Conservation (phyloP, 1,284 basidiomycete genomes). For the Coniophora puteana region DNA sequence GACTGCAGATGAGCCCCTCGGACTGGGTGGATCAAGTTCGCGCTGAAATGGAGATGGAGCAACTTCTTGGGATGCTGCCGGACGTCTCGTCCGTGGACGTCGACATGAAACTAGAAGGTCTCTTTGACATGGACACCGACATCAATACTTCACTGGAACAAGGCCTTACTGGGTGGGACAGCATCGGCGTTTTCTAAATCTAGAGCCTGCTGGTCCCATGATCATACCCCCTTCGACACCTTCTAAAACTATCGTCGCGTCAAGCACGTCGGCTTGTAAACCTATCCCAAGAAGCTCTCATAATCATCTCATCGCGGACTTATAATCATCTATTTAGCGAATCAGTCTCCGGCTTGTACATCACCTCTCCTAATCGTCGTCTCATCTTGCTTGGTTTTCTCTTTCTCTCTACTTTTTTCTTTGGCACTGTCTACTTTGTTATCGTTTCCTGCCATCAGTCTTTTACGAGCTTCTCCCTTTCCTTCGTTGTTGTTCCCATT, state of each 20-base stretch:
- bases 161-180: conserved; percentile 21
- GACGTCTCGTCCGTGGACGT: conserved; percentile 28
- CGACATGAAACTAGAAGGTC: conserved; percentile 22
- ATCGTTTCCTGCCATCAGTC: background rate
- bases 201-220: background rate
- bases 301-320: conserved; percentile 14
- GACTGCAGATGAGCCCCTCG: conserved; percentile 26
- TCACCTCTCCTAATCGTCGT: conserved; percentile 16
- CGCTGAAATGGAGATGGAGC: conserved; percentile 58
- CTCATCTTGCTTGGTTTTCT: conserved; percentile 3
- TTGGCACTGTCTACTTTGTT: conserved; percentile 1
- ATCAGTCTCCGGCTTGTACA: conserved; percentile 21
- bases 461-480: conserved; percentile 4
- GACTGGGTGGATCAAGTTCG: conserved; percentile 24
- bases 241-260: conserved; percentile 6
- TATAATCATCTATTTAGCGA: conserved; percentile 8
- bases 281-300: conserved; percentile 1
- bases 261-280: conserved; percentile 4
- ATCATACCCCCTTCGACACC: conserved; percentile 1
- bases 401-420: conserved; percentile 6
- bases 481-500: conserved; percentile 3
- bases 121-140: conserved; percentile 27
- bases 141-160: conserved; percentile 34
- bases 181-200: conserved; percentile 23
- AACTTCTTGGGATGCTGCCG: conserved; percentile 52